Evolutionary conservation across 139 green algal species (phyloP).

Genomic region (Chlorella sp.): DNA sequence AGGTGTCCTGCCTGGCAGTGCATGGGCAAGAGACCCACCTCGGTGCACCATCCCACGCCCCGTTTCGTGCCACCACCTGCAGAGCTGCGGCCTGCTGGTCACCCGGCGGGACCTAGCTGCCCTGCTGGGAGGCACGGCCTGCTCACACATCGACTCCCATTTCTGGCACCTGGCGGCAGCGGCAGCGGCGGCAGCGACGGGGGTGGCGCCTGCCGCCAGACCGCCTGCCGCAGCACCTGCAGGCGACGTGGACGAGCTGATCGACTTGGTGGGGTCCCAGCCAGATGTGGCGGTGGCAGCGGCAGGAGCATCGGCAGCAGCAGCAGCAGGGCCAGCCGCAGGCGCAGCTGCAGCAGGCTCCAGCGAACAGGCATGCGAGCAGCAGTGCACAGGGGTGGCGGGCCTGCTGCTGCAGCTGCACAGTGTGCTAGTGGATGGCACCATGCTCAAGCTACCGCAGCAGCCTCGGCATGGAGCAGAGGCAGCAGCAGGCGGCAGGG

Average conservation of each 20-base stretch:
- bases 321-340: neutral
- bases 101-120: neutral
- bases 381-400: constrained; percentile 1
- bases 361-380: neutral
- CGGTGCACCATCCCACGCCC: too few relatives aligned
- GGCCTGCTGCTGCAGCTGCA: constrained; percentile 18
- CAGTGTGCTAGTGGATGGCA: constrained; percentile 7
- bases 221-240: too few relatives aligned
- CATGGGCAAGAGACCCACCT: too few relatives aligned
- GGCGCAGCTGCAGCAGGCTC: neutral
- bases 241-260: neutral
- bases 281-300: neutral
- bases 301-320: neutral
- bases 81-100: neutral
- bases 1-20: too few relatives aligned
- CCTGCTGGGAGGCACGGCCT: neutral
- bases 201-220: neutral
- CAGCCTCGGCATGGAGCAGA: neutral
- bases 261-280: neutral
- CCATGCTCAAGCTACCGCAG: neutral
- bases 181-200: neutral
- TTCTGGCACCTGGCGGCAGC: neutral
- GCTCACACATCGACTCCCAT: neutral
- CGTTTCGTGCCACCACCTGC: too few relatives aligned
- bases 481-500: neutral